Percentiles rank a stretch among this genome's conserved stretches.
Conservation (phyloP, 495 filamentous ascomycete genomes). For the Aspergillus baeticus region DNA sequence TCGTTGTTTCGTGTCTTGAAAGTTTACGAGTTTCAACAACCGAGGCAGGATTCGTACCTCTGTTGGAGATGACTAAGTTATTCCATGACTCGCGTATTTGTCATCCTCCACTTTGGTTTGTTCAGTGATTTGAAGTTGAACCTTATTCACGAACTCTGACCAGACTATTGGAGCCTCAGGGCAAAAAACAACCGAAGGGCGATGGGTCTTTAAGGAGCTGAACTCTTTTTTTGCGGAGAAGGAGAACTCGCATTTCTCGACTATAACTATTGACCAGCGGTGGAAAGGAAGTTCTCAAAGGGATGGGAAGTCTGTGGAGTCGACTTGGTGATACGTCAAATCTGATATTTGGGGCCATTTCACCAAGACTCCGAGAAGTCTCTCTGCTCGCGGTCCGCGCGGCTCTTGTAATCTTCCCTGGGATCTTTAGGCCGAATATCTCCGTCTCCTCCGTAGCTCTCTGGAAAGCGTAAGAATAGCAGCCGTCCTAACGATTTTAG, state of each 20-base stretch:
- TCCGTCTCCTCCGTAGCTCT: neutral
- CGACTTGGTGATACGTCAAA: conserved; percentile 12
- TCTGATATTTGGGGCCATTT: conserved; percentile 2
- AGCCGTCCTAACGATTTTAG: neutral
- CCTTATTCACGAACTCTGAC: conserved; percentile 4
- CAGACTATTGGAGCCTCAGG: conserved; percentile 3
- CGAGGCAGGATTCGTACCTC: neutral
- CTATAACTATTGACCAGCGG: neutral
- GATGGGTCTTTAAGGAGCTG: neutral
- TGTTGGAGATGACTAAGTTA: neutral
- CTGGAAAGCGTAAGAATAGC: neutral
- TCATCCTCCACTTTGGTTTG: conserved; percentile 2
- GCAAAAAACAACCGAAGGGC: neutral
- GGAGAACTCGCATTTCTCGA: neutral
- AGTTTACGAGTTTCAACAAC: neutral
- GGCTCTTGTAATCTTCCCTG: conserved; percentile 1
- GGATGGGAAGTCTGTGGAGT: neutral
- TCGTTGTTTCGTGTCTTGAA: neutral
- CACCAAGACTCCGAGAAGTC: neutral
- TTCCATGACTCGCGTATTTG: conserved; percentile 9
- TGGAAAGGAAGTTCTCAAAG: too few species aligned
- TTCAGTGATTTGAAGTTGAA: neutral
- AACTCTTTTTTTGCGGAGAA: neutral
- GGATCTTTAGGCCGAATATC: neutral
- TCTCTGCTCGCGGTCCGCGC: conserved; percentile 12